Conservation (phyloP, 2,329 filamentous ascomycete genomes). For the Aspergillus japonicus region DNA sequence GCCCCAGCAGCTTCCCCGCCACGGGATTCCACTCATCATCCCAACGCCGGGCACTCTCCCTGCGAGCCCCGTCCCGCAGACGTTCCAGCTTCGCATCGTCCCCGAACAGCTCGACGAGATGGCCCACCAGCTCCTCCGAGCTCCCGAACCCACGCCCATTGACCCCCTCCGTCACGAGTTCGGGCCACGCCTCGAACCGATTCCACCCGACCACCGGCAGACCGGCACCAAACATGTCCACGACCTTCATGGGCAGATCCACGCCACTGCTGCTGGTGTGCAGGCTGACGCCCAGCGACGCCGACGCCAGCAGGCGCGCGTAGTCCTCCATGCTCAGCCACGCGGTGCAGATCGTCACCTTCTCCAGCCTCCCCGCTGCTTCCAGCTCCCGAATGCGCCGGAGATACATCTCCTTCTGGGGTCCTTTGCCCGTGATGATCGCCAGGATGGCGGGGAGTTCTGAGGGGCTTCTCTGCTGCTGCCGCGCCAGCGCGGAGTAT, state of each 20-base stretch:
- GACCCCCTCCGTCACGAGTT: constrained; percentile 81
- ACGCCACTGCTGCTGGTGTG: constrained; percentile 94
- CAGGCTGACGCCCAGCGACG: constrained; percentile 85
- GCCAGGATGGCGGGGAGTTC: constrained; percentile 69
- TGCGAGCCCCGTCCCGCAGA: constrained; percentile 67
- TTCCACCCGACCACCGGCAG: constrained; percentile 86
- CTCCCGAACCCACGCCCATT: constrained; percentile 86
- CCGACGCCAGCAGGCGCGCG: constrained; percentile 75
- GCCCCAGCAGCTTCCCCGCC: constrained; percentile 68
- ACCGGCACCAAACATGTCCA: constrained; percentile 97
- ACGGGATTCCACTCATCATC: constrained; percentile 89
- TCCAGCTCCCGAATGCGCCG: constrained; percentile 62
- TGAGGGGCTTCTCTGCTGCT: constrained; percentile 32
- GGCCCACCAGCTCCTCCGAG: constrained; percentile 61
- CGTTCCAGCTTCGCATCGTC: constrained; percentile 55
- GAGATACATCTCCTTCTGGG: constrained; percentile 75
- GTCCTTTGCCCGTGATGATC: constrained; percentile 93
- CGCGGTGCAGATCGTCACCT: constrained; percentile 72
- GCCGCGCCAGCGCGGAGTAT: constrained; percentile 61
- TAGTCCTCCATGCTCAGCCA: constrained; percentile 87
- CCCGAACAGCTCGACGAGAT: constrained; percentile 65
- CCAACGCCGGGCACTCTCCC: constrained; percentile 78
- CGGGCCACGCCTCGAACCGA: constrained; percentile 81
- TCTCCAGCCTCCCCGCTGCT: constrained; percentile 61
- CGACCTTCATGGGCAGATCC: constrained; percentile 97